These are phyloP conservation scores for Chrysanthemum makinoi DNA, from an alignment of 129 eudicot species.

Conservation along the genomic window DNA sequence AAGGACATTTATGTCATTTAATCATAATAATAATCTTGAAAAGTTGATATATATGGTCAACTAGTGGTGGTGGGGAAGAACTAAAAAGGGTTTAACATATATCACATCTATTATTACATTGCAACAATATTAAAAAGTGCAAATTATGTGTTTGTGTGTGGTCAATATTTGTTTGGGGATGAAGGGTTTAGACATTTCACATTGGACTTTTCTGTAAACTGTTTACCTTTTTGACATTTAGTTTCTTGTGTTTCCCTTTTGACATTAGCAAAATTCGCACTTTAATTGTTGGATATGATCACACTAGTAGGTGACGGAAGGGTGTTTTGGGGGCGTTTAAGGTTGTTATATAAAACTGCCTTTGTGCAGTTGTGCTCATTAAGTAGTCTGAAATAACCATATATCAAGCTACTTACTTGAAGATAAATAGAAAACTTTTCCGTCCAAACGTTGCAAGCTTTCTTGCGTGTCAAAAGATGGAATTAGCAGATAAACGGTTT, in stretches of 20 bases:
- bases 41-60: conserved; percentile 10
- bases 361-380: too few relatives aligned
- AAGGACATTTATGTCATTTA: conserved; percentile 33
- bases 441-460: too few relatives aligned
- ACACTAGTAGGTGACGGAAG: neutral
- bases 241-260: conserved; percentile 18
- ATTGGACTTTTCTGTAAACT: neutral
- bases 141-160: neutral
- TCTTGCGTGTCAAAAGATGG: too few relatives aligned
- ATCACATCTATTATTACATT: neutral
- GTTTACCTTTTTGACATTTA: conserved; percentile 24
- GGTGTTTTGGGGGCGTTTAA: too few relatives aligned
- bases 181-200: neutral
- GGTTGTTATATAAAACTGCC: too few relatives aligned
- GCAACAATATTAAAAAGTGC: neutral
- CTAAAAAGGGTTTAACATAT: neutral
- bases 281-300: conserved; percentile 7
- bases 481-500: too few relatives aligned
- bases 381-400: too few relatives aligned
- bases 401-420: too few relatives aligned
- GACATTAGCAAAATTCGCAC: conserved; percentile 3
- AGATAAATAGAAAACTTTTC: too few relatives aligned
- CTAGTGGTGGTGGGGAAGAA: too few relatives aligned
- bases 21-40: neutral
- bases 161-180: conserved; percentile 28